Percentiles rank a stretch among this genome's conserved stretches.
Evolutionary conservation across 192 early-diverging fungal genomes (phyloP).

Genomic region (Radiomyces spectabilis): DNA sequence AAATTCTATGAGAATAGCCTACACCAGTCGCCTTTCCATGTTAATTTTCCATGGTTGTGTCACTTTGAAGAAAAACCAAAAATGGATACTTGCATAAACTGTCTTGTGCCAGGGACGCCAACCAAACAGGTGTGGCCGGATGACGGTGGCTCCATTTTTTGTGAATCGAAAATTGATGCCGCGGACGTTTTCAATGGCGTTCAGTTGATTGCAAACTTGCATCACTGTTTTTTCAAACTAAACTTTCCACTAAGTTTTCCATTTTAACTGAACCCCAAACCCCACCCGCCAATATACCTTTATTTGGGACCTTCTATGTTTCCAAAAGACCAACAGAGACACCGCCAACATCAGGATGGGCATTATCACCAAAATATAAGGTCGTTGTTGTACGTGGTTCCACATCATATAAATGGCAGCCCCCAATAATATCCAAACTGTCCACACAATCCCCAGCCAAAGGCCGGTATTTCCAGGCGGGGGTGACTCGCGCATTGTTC

Average conservation of each 20-base stretch:
- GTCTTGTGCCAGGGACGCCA: conserved; percentile 5
- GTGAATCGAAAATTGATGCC: conserved; percentile 11
- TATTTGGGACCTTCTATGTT: not conserved
- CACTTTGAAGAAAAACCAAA: not conserved
- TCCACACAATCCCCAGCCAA: conserved; percentile 7
- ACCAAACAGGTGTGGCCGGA: conserved; percentile 1
- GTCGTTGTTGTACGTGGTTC: not conserved
- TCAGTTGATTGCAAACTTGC: conserved; percentile 6
- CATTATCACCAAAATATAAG: not conserved
- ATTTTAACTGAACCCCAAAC: not conserved
- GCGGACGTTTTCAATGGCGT: conserved; percentile 12
- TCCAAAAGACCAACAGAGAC: not conserved
- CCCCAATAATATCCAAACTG: conserved; percentile 11
- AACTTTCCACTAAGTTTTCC: not conserved
- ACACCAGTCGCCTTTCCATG: no score
- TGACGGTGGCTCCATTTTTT: conserved; percentile 3
- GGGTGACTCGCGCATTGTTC: not conserved
- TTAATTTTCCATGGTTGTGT: no score
- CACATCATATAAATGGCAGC: conserved; percentile 2
- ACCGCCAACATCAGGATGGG: conserved; percentile 4
- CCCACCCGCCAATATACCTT: not conserved
- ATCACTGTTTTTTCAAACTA: conserved; percentile 16
- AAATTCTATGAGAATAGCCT: conserved; percentile 21
- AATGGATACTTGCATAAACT: conserved; percentile 9
- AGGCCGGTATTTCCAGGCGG: not conserved